Base-by-base conservation (phyloP, 352 stramenopile genomes). In the Globisporangium rhizosaccharum region DNA sequence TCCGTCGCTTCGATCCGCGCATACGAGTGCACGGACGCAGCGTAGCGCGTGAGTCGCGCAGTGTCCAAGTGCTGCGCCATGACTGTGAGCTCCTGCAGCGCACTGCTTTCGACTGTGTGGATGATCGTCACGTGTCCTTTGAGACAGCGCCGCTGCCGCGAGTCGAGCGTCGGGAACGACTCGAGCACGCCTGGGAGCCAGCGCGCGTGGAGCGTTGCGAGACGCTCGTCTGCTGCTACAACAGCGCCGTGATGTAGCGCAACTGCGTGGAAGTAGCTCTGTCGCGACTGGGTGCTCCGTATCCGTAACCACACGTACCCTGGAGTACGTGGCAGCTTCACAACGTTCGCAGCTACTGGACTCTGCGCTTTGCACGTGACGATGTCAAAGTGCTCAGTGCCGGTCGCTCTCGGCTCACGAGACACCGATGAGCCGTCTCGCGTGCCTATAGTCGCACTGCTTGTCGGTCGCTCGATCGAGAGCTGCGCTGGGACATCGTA, bases 171-270 rank as follows among this genome's bases (percentile, higher is more conserved):
- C 9, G 72, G 76, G 30, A 66, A 79, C 25, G 53, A 80, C 57
- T 85, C 70, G 14, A 88, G 60, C 0, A 73, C 59, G 15, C 76
- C 76, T 5, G 79, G 79, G 11, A 86, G 63, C 79, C 79, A 88
- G 4, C 64, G 61, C 12, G 79, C 42, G 11, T 80, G 58, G 14
- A 88, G 2, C 23, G 28, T 53, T 14, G 56, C 52, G 49, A 56
- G 0, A n/a, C 18, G 7, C 6, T 3, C 20, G n/a, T 49, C 44
- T 12, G 44, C 28, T 58, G 44, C 37, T 56, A 48, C 25, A 9
- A 65, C 30, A 46, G 57, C 64, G 10, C 62, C 79, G 42, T 71
- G 61, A 39, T 76, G 70, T 5, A 84, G 56, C 42, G 63, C 61
- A 23, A 65, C 54, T 25, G 64, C 62, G 61, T 70, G 84, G 60